Conservation (phyloP, 2,329 filamentous ascomycete genomes). For the Claviceps africana region DNA sequence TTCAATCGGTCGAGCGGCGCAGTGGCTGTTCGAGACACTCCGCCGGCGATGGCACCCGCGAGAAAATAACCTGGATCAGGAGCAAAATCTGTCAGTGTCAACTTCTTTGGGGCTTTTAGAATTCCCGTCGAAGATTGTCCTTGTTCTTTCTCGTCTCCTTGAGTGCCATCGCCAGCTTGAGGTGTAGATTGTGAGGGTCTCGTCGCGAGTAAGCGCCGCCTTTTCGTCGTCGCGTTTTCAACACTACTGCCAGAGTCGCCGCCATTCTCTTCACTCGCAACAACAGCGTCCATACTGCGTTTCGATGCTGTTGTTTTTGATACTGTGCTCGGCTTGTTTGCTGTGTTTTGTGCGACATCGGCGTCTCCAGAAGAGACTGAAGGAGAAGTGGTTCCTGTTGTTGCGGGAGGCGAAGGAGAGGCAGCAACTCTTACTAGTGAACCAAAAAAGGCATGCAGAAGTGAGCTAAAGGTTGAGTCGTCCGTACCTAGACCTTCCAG, state of each 20-base stretch:
- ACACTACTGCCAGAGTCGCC: constrained; percentile 10
- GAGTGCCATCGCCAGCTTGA: constrained; percentile 22
- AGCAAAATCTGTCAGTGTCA: constrained; percentile 52
- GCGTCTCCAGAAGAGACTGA: not conserved
- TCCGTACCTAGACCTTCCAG: constrained; percentile 89
- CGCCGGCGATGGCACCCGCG: constrained; percentile 87
- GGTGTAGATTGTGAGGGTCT: constrained; percentile 10
- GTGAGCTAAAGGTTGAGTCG: constrained; percentile 33
- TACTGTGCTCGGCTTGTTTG: not conserved
- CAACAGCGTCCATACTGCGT: constrained; percentile 7
- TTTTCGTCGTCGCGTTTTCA: constrained; percentile 13
- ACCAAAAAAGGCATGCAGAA: constrained; percentile 62
- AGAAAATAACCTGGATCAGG: constrained; percentile 94
- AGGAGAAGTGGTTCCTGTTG: constrained; percentile 6
- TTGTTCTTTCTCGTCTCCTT: constrained; percentile 13
- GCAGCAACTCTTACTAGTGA: constrained; percentile 54
- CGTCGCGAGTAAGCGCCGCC: constrained; percentile 12
- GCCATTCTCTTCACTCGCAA: constrained; percentile 2
- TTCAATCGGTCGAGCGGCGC: constrained; percentile 93
- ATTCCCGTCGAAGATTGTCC: constrained; percentile 21
- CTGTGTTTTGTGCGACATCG: not conserved
- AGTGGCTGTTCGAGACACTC: constrained; percentile 86
- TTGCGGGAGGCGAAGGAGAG: constrained; percentile 27
- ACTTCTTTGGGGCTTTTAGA: constrained; percentile 25
- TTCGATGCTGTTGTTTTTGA: constrained; percentile 5